Conservation (phyloP, 2,329 filamentous ascomycete species). For the Phialophora expanda region DNA sequence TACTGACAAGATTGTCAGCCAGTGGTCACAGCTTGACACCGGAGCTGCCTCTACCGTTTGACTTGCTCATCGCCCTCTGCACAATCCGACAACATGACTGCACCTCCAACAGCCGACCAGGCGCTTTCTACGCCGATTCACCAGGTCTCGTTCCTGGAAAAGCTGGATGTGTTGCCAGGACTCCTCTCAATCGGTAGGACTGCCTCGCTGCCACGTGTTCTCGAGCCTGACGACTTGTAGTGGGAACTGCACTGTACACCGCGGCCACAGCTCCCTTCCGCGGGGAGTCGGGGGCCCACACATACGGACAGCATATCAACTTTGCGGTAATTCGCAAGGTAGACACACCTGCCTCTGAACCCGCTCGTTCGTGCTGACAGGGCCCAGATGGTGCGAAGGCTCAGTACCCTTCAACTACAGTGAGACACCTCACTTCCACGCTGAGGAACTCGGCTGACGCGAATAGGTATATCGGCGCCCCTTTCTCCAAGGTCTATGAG, state of each 20-base stretch:
- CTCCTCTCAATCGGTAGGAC: conserved; percentile 26
- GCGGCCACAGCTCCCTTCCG: conserved; percentile 48
- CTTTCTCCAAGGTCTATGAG: conserved; percentile 35
- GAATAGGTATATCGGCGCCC: conserved; percentile 31
- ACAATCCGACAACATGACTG: conserved; percentile 16
- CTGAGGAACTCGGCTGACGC: conserved; percentile 4
- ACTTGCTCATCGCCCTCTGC: not conserved
- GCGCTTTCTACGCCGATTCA: conserved; percentile 10
- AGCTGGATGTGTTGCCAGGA: conserved; percentile 31
- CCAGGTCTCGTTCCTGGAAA: conserved; percentile 31
- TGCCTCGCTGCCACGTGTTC: not conserved
- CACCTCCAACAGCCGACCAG: conserved; percentile 19
- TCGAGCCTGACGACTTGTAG: conserved; percentile 6
- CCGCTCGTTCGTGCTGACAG: conserved; percentile 11
- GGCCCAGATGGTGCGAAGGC: conserved; percentile 23
- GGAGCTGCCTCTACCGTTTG: not conserved
- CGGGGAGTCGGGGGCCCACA: conserved; percentile 45
- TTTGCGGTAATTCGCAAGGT: conserved; percentile 43
- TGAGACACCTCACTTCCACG: not conserved
- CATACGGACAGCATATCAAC: conserved; percentile 46
- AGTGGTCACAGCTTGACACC: not conserved
- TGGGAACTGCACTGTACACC: conserved; percentile 27
- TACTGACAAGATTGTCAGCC: not conserved
- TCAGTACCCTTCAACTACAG: conserved; percentile 35
- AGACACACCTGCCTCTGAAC: not conserved